Evolutionary conservation across 495 filamentous ascomycete genomes (phyloP), one percentile per base, ranked within the genome.

Genomic region (Delitschia confertaspora): DNA sequence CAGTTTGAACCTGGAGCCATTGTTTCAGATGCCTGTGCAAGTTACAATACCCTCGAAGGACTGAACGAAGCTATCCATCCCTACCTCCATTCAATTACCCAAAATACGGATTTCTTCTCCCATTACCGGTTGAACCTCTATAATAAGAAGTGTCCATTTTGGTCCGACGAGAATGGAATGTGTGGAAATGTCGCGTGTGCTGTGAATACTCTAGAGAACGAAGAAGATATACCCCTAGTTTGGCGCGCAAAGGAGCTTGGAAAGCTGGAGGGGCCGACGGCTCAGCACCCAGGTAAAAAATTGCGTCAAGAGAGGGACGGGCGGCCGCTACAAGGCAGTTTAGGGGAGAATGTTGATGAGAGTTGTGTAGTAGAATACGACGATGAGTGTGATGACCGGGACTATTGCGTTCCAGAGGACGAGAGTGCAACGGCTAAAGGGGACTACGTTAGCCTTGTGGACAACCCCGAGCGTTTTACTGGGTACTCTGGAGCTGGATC

Each of bases 101-200:
- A 77, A 60, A 78, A 82, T 36, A 93, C 89, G 55, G 91, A 98
- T 62, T 98, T 95, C 71, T 98, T 98, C 64, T 83, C 88, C 41
- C 86, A 96, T 60, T 98, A 96, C 64, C 83, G 91, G 19, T 68
- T 98, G 16, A 95, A 95, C 62, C 76, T 98, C n/a, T 98, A 85
- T 60, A 82, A 93, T 57, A 91, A 88, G 65, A 78, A 74, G 67
- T 98, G 91, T 62, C 91, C 91, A 0, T 96, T 96, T 60, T 96
- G 91, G 91, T 75, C 75, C 53, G 91, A 98, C 59, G 78, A 86
- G 35, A 84, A 81, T 68, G 83, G 83, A 63, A 87, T 95, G 75
- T 98, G 91, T 63, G 91, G 88, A 36, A 98, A 98, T 63, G 89
- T 94, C 45, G 91, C 89, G 6, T 98, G 91, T 59, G 82, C 89